Evolutionary conservation across 805 yeast genomes (phyloP), one percentile per base, ranked within the genome.

Genomic region (Yarrowia divulgata): DNA sequence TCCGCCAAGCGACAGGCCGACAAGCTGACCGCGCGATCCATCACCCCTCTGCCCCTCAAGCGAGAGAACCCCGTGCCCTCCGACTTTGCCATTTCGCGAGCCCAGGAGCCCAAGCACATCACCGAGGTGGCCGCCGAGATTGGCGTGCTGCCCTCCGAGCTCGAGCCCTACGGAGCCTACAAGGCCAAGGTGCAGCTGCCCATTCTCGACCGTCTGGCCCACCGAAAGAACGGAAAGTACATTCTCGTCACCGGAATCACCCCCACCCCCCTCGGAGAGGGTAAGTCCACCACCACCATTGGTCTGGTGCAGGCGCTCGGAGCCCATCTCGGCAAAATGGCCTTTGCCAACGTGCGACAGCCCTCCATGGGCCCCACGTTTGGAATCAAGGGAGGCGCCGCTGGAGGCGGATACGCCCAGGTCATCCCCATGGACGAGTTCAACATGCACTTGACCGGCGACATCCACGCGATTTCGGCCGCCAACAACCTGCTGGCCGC

Each of bases 281-380:
- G 99, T 76, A 94, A 94, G 81, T 90, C 97, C 23, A 94, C 99
- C 68, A 93, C 98, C 55, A 93, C 98, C 52, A 89, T 94, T 78
- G 98, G 98, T 52, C 84, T 94, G 72, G 95, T 95, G 23, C 98
- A 95, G 80, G 97, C 99, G 7, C 82, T 94, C 69, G 97, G 97
- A 70, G 97, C 97, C 39, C 96, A 92, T 76, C 83, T 93, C 73
- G 86, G 88, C 66, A 87, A 86, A 79, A 88, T 88, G 70, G 88
- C 97, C 48, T 87, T 94, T 78, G 99, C 98, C 69, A 93, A 91
- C 76, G 97, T 94, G 69, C 89, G 99, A 79, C 99, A 94, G 80
- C 98, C 99, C 34, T 90, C 97, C 13, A 93, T 94, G 97, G 99
- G 98, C 52, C 99, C 99, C 69, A 94, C 98, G 18, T 94, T 94